Evolutionary conservation across 176 grass and related monocot species (phyloP).

Genomic region (Lolium perenne): DNA sequence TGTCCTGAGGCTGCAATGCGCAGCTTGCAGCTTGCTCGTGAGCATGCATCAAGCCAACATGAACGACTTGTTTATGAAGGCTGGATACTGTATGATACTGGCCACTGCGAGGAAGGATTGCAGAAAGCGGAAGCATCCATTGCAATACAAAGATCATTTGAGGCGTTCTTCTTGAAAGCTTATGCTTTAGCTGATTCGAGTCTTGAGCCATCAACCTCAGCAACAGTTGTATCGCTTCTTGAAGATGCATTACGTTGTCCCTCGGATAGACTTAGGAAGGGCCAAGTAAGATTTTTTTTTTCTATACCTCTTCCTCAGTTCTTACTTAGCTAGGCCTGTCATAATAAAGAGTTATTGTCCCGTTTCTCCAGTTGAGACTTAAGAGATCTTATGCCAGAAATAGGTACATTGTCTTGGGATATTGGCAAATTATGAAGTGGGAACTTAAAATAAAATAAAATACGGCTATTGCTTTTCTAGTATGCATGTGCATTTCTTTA

Average conservation of each 20-base stretch:
- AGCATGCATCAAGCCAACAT: conserved; percentile 26
- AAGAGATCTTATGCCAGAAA: conserved; percentile 20
- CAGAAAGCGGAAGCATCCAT: conserved; percentile 26
- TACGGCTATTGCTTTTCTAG: conserved; percentile 17
- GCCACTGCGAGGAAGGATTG: conserved; percentile 30
- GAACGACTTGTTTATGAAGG: conserved; percentile 27
- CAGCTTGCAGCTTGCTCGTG: conserved; percentile 30
- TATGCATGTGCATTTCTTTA: conserved; percentile 35
- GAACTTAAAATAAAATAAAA: background rate
- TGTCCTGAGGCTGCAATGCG: conserved; percentile 30
- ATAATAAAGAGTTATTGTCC: background rate
- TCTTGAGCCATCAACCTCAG: conserved; percentile 18
- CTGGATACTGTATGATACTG: conserved; percentile 34
- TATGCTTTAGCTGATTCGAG: conserved; percentile 30
- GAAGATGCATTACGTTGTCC: conserved; percentile 29
- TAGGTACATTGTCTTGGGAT: background rate
- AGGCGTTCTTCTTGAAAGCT: conserved; percentile 7
- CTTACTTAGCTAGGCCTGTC: background rate
- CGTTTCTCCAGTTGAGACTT: conserved; percentile 20
- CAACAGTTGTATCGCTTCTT: conserved; percentile 28
- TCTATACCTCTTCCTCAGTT: conserved; percentile 4
- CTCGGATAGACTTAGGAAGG: conserved; percentile 29
- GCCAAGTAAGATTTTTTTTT: conserved; percentile 6
- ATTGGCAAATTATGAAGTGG: conserved; percentile 14
- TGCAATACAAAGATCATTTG: conserved; percentile 27